Evolutionary conservation across 2,329 filamentous ascomycete species (phyloP), one percentile per base, ranked within the genome.

Genomic region (Magnaporthales sp.): DNA sequence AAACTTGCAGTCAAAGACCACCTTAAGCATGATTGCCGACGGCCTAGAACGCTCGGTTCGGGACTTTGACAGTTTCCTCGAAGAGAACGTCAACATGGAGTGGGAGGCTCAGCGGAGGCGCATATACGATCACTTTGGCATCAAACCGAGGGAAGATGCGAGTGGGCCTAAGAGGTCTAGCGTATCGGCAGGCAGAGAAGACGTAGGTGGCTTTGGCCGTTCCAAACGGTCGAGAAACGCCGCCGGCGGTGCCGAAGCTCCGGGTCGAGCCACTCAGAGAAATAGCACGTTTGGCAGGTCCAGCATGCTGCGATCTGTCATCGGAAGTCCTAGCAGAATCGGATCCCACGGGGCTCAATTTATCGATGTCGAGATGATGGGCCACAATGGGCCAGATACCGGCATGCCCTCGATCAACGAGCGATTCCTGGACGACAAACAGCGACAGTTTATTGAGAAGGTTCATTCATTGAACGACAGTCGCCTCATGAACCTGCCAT

Each of bases 81-180:
- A 98, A 75, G 93, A 97, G 73, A 96, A 96, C 74, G 89, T 98
- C 64, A 92, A 93, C 31, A 89, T 96, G 81, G 93, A 98, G 76
- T 98, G 95, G 93, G 93, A 97, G 72, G 89, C 91, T 19, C 94
- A 98, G 79, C 89, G 94, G 69, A 92, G 91, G 77, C 89, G 89
- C 70, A 97, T 99, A 70, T 98, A 97, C 78, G 89, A 97, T 73
- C 95, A 99, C 77, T 98, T 99, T 76, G 95, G 95, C 15, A 90
- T 99, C 74, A 89, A 88, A 74, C 80, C 84, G 6, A 80, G 81
- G 27, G 84, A 88, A 63, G 83, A 83, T 74, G 74, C 75, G 67
- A 67, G 69, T 62, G 69, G 74, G 32, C 74, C 78, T 4, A 63
- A 63, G 29, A 24, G 61, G 56, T 29, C 56, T 4, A 60, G 26